Conservation (phyloP, 345 rosid genomes). For the Eucalyptus tenuipes region DNA sequence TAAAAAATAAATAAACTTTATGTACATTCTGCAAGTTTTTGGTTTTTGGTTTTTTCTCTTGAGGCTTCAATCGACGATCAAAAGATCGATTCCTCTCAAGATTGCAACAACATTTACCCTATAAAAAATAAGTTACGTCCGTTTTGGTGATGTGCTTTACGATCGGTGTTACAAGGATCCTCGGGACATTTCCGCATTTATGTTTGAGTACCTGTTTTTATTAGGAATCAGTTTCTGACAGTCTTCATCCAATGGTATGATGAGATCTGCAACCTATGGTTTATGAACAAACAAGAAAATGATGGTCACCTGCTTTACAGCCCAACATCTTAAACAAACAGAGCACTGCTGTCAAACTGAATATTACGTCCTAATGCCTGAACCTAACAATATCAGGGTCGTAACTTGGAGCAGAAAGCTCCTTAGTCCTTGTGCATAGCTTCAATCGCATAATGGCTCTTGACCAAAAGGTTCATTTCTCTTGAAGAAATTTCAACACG, state of each 20-base stretch:
- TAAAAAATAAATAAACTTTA: too few species aligned
- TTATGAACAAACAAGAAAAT: neutral
- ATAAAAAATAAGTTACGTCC: too few species aligned
- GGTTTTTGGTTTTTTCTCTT: too few species aligned
- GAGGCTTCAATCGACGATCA: too few species aligned
- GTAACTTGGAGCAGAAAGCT: neutral
- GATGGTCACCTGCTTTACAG: neutral
- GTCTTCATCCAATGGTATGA: neutral
- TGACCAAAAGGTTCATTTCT: conserved; percentile 52
- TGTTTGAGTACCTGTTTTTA: too few species aligned
- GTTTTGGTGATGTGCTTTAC: too few species aligned
- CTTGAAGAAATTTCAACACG: conserved; percentile 71
- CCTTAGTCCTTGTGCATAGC: neutral
- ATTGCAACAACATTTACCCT: too few species aligned
- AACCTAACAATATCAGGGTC: neutral
- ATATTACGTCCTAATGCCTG: neutral
- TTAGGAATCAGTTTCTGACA: too few species aligned
- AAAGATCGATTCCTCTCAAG: too few species aligned
- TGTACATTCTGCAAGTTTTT: too few species aligned
- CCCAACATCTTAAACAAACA: neutral
- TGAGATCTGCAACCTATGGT: neutral
- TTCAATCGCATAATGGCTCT: conserved; percentile 71
- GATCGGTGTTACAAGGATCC: too few species aligned
- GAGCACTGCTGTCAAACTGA: neutral
- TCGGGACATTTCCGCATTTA: too few species aligned